phyloP scores from a whole-genome alignment of 495 filamentous ascomycete species.

The Aspergillus affinis region DNA sequence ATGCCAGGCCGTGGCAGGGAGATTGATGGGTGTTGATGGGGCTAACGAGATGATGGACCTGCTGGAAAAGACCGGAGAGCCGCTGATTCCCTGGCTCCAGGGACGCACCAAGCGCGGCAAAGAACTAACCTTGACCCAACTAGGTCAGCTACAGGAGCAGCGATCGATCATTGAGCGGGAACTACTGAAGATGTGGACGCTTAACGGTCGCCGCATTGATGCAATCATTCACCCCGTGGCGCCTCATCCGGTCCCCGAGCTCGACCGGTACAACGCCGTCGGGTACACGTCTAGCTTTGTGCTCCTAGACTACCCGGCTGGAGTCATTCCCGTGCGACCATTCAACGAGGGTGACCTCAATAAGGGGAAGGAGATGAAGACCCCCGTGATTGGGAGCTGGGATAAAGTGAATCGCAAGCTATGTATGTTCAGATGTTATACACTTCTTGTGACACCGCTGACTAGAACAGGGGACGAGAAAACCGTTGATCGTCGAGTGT shows the following conservation, averaged over 20 bases:
- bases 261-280: constrained; percentile 61
- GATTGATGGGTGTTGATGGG: constrained; percentile 58
- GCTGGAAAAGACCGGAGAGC: constrained; percentile 53
- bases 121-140: constrained; percentile 39
- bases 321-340: constrained; percentile 51
- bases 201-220: constrained; percentile 40
- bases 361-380: constrained; percentile 43
- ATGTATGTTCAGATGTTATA: constrained; percentile 45
- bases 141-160: constrained; percentile 51
- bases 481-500: constrained; percentile 53
- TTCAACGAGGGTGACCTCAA: constrained; percentile 51
- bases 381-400: constrained; percentile 50
- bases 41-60: constrained; percentile 51
- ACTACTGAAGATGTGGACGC: constrained; percentile 56
- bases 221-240: constrained; percentile 56
- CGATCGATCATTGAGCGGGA: constrained; percentile 50
- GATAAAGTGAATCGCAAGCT: constrained; percentile 61
- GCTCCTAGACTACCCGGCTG: constrained; percentile 63
- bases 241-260: constrained; percentile 61
- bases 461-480: constrained; percentile 46
- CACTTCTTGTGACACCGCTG: background rate
- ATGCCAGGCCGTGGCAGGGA: constrained; percentile 55
- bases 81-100: constrained; percentile 59
- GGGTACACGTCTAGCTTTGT: constrained; percentile 63
- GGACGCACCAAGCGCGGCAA: constrained; percentile 45